Evolutionary conservation across 2,329 filamentous ascomycete species (phyloP), one percentile per base, ranked within the genome.

Genomic region (Fusarium continuum): DNA sequence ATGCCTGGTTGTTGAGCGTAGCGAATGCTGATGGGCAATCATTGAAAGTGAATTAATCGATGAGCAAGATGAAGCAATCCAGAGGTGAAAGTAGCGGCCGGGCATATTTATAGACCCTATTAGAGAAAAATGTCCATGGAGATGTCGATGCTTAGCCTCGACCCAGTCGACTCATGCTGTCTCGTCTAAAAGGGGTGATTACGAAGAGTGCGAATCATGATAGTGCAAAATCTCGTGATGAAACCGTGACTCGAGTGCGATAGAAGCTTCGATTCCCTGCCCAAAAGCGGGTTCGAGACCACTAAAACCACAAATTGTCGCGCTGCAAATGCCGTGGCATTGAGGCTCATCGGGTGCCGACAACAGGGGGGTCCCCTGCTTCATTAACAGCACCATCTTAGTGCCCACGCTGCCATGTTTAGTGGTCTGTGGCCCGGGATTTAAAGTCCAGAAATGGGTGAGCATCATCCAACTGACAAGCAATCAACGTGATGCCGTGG

Each of bases 191-290:
- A 61, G 49, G 61, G 58, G 36, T 36, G 34, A 65, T 64, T 58
- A 61, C 64, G 60, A 64, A 47, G 44, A 61, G 50, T 62, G 52
- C 45, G 45, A 49, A 65, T 55, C 60, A 67, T 61, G 53, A 48
- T 39, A 63, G 39, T 7, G 44, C 14, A 39, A 26, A 67, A 68
- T 67, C 65, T 67, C 64, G 57, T 67, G 65, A 67, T 60, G 41
- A 49, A 45, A 51, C 60, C 55, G 55, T 67, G 61, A 61, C 38
- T 61, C 32, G 36, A 55, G 41, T 14, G 44, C 44, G 32, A 41
- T 55, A 20, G 35, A 54, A 60, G 45, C 31, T 60, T 44, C 55
- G 22, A 54, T 55, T 53, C 40, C 47, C 58, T 56, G 56, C 29
- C 34, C 34, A 65, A 61, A 52, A 62, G 64, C 50, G 64, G 61